Evolutionary conservation across 2,329 filamentous ascomycete genomes (phyloP).

Genomic region (Aspergillus vadensis): DNA sequence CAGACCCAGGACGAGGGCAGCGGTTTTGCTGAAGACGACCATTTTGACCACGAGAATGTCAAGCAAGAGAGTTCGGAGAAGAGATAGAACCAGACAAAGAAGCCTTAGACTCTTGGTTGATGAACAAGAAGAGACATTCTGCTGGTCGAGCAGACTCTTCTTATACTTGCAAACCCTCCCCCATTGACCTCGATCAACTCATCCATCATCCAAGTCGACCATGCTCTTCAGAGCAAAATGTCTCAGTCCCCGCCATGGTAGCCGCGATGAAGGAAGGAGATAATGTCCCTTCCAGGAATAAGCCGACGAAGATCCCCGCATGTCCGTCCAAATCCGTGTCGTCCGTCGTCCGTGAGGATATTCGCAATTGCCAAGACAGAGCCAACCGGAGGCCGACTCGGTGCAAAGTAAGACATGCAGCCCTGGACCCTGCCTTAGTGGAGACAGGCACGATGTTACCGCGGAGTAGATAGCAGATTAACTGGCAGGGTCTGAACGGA

Average conservation of each 20-base stretch:
- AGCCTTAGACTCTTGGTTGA: slow-evolving; percentile 11
- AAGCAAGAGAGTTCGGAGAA: neutral
- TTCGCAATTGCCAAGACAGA: neutral
- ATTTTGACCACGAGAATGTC: slow-evolving; percentile 21
- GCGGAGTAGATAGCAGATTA: neutral
- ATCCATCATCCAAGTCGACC: neutral
- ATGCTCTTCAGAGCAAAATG: neutral
- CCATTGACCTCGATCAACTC: neutral
- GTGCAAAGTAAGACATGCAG: neutral
- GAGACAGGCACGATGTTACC: neutral
- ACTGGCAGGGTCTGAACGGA: neutral
- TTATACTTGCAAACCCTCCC: neutral
- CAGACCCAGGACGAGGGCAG: slow-evolving; percentile 30
- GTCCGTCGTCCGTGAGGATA: neutral
- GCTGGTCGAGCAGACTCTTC: neutral
- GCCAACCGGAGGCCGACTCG: neutral
- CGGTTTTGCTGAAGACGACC: slow-evolving; percentile 39
- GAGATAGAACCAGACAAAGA: neutral
- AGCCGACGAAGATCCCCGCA: slow-evolving; percentile 9
- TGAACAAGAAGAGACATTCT: slow-evolving; percentile 18
- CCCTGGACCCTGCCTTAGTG: neutral
- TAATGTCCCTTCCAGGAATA: slow-evolving; percentile 24
- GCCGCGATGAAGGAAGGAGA: slow-evolving; percentile 14
- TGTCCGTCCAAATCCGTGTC: neutral
- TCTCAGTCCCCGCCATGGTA: neutral